Base-by-base conservation (phyloP, 352 stramenopile species). In the Pythium catenulatum region DNA sequence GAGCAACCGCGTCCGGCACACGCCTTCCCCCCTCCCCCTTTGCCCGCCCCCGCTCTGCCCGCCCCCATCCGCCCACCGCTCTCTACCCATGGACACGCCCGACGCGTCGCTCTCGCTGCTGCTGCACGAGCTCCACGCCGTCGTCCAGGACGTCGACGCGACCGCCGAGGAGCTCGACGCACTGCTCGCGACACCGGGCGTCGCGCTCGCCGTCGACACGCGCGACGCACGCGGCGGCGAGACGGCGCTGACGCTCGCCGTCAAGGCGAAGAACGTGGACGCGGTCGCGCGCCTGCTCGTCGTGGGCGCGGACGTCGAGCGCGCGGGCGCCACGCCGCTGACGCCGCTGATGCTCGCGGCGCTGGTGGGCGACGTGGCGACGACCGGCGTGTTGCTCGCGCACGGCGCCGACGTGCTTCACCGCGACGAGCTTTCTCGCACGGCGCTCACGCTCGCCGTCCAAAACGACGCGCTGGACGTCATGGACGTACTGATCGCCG, bases 381-480 rank as follows among this genome's bases (percentile, higher is more conserved):
- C 56, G 19, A n/a, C 56, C 3, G n/a, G 56, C 4, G 25, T 56
- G 14, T n/a, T 74, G 3, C 25, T 74, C 21, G 36, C 19, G 1
- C 30, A n/a, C 19, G 39, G 39, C 5, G 63, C 41, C 8, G 23
- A 74, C 41, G 63, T 50, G 8, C 27, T 56, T 27, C 41, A 56
- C 0, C 36, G 4, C 25, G 39, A 70, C 19, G 30, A 34, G 27
- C 9, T 30, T 19, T 34, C 25, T 27, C 25, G 21, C 56, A 39
- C 56, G 14, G 5, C 56, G 30, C 27, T 66, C 4, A 34, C 30
- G 15, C 25, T 66, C 45, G 90, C 90, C 17, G 79, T 85, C 1
- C 79, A 76, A 32, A 84, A 72, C 56, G 70, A 82, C 4, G 89
- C 92, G 50, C 83, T 90, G 32, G 27, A 83, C 32, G 41, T 94